Evolutionary conservation across 2,329 filamentous ascomycete genomes (phyloP).

Genomic region (Monosporascus sp.): DNA sequence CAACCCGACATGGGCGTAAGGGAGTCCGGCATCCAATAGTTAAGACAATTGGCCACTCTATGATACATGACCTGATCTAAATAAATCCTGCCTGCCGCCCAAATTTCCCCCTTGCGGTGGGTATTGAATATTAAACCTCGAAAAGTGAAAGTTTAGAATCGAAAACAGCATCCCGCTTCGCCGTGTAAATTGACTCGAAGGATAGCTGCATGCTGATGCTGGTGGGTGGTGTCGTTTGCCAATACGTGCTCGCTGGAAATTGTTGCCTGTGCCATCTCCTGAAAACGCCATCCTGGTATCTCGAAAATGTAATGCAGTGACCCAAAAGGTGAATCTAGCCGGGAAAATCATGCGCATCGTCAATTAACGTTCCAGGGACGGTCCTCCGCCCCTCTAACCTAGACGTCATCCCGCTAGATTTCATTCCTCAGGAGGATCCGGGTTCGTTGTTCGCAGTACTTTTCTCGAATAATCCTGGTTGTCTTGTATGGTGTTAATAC

Average conservation of each 20-base stretch:
- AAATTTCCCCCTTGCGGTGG: slow-evolving; percentile 9
- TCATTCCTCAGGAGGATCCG: slow-evolving; percentile 43
- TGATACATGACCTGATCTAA: slow-evolving; percentile 16
- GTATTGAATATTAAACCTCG: slow-evolving; percentile 11
- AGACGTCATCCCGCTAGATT: neutral
- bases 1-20: too few species aligned
- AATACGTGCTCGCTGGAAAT: slow-evolving; percentile 16
- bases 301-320: slow-evolving; percentile 36
- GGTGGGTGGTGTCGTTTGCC: slow-evolving; percentile 7
- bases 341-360: slow-evolving; percentile 28
- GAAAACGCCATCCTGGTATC: slow-evolving; percentile 42
- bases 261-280: slow-evolving; percentile 18
- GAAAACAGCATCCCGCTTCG: slow-evolving; percentile 9
- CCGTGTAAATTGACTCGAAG: neutral
- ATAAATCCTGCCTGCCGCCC: slow-evolving; percentile 7
- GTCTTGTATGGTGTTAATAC: slow-evolving; percentile 58
- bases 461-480: slow-evolving; percentile 61
- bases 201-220: slow-evolving; percentile 8
- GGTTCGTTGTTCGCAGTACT: slow-evolving; percentile 59
- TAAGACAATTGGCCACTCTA: slow-evolving; percentile 12
- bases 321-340: slow-evolving; percentile 19
- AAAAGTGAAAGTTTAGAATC: slow-evolving; percentile 14
- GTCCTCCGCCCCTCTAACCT: slow-evolving; percentile 2
- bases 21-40: slow-evolving; percentile 7
- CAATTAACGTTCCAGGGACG: slow-evolving; percentile 15